phyloP scores from a whole-genome alignment of 1,139 yeast species.

The Kluyveromyces sp. region DNA sequence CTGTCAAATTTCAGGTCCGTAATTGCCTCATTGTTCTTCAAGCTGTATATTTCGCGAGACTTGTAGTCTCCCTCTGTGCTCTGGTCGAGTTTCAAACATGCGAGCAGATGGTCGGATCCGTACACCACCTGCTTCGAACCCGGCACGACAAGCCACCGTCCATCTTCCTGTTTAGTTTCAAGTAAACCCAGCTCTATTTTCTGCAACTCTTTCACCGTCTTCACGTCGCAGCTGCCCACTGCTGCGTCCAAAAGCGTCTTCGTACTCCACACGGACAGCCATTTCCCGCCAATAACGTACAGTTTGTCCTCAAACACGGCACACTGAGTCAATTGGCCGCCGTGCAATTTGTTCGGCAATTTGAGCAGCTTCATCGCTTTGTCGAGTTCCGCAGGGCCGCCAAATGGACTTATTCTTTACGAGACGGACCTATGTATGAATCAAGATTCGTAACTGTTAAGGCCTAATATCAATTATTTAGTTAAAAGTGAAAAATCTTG shows the following conservation, averaged over 20 bases:
- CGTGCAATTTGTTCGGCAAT: constrained; percentile 25
- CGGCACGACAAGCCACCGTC: constrained; percentile 17
- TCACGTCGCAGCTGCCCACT: constrained; percentile 21
- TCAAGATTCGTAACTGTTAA: neutral
- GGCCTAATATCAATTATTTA: too few relatives aligned
- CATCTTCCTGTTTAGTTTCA: constrained; percentile 8
- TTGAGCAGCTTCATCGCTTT: constrained; percentile 32
- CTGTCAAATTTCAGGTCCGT: constrained; percentile 28
- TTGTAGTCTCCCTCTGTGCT: constrained; percentile 3
- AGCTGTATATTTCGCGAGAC: constrained; percentile 9
- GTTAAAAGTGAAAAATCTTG: neutral
- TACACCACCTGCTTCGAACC: constrained; percentile 15
- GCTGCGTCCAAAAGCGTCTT: constrained; percentile 30
- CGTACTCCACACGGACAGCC: constrained; percentile 38
- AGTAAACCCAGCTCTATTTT: constrained; percentile 11
- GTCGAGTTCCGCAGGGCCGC: too few relatives aligned
- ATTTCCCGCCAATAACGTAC: constrained; percentile 17
- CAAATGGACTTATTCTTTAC: neutral
- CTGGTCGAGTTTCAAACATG: constrained; percentile 14
- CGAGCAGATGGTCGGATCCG: constrained; percentile 23
- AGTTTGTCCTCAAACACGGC: constrained; percentile 11
- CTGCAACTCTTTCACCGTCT: constrained; percentile 15
- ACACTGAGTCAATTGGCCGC: constrained; percentile 21
- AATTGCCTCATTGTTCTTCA: constrained; percentile 20
- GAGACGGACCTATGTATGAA: neutral